Percentiles rank a stretch among this genome's conserved stretches.
Conservation (phyloP, 371 early-diverging fungal genomes). For the Chytridium lagenaria region DNA sequence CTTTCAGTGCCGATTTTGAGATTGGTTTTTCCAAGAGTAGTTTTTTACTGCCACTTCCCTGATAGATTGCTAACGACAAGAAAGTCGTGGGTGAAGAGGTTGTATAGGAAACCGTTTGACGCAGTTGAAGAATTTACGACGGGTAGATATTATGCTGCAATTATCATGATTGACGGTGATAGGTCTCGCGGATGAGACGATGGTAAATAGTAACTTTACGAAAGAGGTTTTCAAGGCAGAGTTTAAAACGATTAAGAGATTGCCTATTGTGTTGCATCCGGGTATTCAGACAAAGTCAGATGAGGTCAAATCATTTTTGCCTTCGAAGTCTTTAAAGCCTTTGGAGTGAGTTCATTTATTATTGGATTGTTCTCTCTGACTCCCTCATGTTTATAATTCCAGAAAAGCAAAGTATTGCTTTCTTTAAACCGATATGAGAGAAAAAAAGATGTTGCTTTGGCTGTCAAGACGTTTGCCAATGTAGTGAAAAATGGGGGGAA, state of each 20-base stretch:
- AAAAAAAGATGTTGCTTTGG: slow-evolving; percentile 89
- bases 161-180: slow-evolving; percentile 1
- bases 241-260: slow-evolving; percentile 66
- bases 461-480: slow-evolving; percentile 76
- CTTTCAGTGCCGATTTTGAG: slow-evolving; percentile 82
- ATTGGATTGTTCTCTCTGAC: not conserved
- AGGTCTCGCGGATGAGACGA: slow-evolving; percentile 85
- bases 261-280: slow-evolving; percentile 83
- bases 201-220: slow-evolving; percentile 92
- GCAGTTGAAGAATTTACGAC: slow-evolving; percentile 85
- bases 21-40: slow-evolving; percentile 59
- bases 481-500: slow-evolving; percentile 41
- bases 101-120: slow-evolving; percentile 88
- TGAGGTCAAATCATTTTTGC: not conserved
- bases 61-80: slow-evolving; percentile 79
- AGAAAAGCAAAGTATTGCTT: slow-evolving; percentile 52
- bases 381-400: not conserved
- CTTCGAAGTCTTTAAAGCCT: not conserved
- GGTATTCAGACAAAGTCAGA: slow-evolving; percentile 73
- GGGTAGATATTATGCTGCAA: slow-evolving; percentile 53
- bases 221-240: slow-evolving; percentile 73
- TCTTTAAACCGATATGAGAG: slow-evolving; percentile 95
- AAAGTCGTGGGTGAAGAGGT: slow-evolving; percentile 63
- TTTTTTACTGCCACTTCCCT: slow-evolving; percentile 98
- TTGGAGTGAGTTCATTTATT: slow-evolving; percentile 14